Evolutionary conservation across 352 stramenopile genomes (phyloP), one percentile per base, ranked within the genome.

Genomic region (Globisporangium radiosum): DNA sequence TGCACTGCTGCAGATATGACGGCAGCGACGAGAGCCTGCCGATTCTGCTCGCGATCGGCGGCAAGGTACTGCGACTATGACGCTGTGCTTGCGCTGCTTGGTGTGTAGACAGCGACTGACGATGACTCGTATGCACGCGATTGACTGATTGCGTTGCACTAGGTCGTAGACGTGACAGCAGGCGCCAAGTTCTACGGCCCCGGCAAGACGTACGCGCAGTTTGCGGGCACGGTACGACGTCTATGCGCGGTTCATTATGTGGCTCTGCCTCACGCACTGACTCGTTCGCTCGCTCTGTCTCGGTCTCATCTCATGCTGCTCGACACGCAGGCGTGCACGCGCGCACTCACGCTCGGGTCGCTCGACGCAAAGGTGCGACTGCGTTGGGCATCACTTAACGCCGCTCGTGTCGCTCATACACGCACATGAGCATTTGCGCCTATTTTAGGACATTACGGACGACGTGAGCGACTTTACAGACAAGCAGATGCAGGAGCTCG

Each of bases 131-230:
- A 33, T 33, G 25, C 25, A 43, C 39, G 14, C 4, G 13, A 42
- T 36, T 45, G 13, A 14, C 11, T 47, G 5, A 15, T 5, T 66
- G 50, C 45, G 33, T 61, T 47, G 15, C 13, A 17, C 6, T 59
- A 85, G 75, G 75, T 86, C 19, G 59, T 93, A 61, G 83, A 93
- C 59, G 83, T 91, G 58, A 85, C 77, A 33, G 70, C 56, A 10
- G 83, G 83, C 14, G 71, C 66, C 55, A 89, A 87, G 64, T 93
- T 93, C 59, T 93, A 93, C 65, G 76, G 56, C 36, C 78, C 79
- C 19, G 81, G 81, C 59, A 82, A 84, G 61, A 76, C 70, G 44
- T 93, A 93, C 72, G 65, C 78, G 58, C 70, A 84, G 64, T 93
- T 93, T 54, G 78, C 83, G 33, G 78, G 81, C 72, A 87, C 64